A percentile compares a stretch with the other conserved stretches of the same genome.
Conservation (phyloP, 208 protist species). For the Strigomonas oncopelti region DNA sequence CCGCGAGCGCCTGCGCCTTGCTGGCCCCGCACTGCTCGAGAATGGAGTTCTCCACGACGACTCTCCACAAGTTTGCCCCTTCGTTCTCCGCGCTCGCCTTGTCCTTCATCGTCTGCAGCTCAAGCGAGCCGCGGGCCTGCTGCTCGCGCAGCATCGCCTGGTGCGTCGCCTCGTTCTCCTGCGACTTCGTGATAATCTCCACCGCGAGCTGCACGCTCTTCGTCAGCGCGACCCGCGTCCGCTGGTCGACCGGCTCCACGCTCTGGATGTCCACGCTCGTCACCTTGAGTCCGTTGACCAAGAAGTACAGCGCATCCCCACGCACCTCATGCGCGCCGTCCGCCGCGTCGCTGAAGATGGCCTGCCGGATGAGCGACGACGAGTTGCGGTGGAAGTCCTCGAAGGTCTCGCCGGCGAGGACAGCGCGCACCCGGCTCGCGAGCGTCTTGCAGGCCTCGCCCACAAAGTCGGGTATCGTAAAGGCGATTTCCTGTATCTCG, state of each 20-base stretch:
- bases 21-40: conserved; percentile 90
- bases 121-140: conserved; percentile 86
- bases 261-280: conserved; percentile 95
- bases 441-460: conserved; percentile 98
- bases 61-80: too few species aligned
- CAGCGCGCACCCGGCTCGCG: conserved; percentile 92
- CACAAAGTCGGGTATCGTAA: conserved; percentile 95
- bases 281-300: conserved; percentile 90
- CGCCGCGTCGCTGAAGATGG: conserved; percentile 90
- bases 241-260: conserved; percentile 91
- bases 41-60: conserved; percentile 61
- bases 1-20: conserved; percentile 88
- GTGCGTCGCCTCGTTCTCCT: conserved; percentile 91
- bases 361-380: conserved; percentile 90
- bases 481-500: conserved; percentile 20
- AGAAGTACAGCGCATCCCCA: conserved; percentile 76
- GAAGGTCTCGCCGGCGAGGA: conserved; percentile 91
- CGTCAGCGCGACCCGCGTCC: conserved; percentile 92
- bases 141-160: conserved; percentile 91
- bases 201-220: conserved; percentile 98
- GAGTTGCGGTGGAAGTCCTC: conserved; percentile 97
- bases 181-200: conserved; percentile 97
- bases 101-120: conserved; percentile 89
- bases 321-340: conserved; percentile 34
- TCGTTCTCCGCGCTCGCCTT: conserved; percentile 84